Conservation (phyloP, 2,329 filamentous ascomycete genomes). For the Raffaelea deltoideospora region DNA sequence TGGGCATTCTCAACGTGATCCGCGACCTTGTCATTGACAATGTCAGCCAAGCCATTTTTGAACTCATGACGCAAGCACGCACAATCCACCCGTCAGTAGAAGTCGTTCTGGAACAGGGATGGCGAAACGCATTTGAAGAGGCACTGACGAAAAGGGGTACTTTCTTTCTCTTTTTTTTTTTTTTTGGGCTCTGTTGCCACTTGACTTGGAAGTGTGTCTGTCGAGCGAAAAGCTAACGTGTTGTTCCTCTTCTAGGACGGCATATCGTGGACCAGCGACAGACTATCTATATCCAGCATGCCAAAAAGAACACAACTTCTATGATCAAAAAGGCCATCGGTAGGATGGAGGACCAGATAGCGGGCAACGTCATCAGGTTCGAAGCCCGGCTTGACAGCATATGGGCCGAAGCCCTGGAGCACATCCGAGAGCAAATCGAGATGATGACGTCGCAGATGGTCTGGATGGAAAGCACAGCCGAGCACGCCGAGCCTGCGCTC, state of each 20-base stretch:
- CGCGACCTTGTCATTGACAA: conserved; percentile 1
- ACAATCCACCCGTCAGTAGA: background rate
- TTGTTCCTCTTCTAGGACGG: no score
- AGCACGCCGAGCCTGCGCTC: no score
- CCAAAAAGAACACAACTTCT: background rate
- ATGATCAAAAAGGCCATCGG: conserved; percentile 2
- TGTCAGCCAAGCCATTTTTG: conserved; percentile 1
- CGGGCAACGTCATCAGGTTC: background rate
- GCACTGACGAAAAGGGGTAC: background rate
- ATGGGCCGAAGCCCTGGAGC: no score
- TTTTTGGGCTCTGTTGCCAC: background rate
- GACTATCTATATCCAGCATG: background rate
- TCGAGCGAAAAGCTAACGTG: no score
- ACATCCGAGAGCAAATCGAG: no score
- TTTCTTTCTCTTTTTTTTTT: background rate
- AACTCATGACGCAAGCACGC: background rate
- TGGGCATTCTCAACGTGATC: conserved; percentile 1
- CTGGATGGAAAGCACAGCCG: no score
- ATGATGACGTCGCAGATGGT: no score
- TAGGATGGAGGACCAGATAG: background rate
- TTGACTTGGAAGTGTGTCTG: no score
- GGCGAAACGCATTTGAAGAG: background rate
- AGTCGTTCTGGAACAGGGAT: background rate
- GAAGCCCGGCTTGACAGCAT: no score
- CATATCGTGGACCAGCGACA: conserved; percentile 1